Base-by-base conservation (phyloP, 768 basidiomycete genomes). In the Trametes meyenii region DNA sequence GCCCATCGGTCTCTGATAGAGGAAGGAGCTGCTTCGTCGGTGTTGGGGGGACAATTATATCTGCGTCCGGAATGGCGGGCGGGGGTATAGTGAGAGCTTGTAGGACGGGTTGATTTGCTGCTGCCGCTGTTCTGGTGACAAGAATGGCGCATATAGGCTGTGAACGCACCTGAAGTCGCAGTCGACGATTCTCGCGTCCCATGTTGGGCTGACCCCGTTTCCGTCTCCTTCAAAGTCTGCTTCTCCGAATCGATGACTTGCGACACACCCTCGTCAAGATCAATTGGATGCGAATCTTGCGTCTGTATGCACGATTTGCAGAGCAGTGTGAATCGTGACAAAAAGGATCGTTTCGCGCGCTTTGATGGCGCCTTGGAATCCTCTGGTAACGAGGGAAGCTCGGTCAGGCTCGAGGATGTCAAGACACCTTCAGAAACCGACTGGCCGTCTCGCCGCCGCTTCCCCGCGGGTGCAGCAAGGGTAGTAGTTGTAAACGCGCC, bases 1-100 rank as follows among this genome's bases (percentile, higher is more conserved):
- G 79, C 14, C 91, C 93, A 62, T 88, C 92, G 6, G 94, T 93
- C 75, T 95, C 93, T 7, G 85, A 82, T 23, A 81, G 76, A 8
- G 92, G 85, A 5, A 84, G 70, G 2, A 83, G 69, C 45, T 67
- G 64, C 58, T 81, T 77, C 8, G 78, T 77, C 16, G 83, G 82
- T 2, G 82, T 80, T 24, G 84, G 79, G 13, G 83, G 80, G 1
- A 81, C 67, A 55, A 81, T 52, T 57, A 81, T 67, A 10, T 81
- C 78, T 6, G 75, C 75, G 48, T 70, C 72, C 8, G 68, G 49
- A 23, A 58, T 38, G 23, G 66, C 21, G n/a, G 72, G 50, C 5
- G 72, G 44, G 0, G 66, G 45, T 38, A 74, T 52, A 17, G 59
- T 49, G 23, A 51, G 64, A 1, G 66, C 19, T 17, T 42, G 61